phyloP scores from a whole-genome alignment of 441 rosid genomes.

The Dalechampia spathulata region DNA sequence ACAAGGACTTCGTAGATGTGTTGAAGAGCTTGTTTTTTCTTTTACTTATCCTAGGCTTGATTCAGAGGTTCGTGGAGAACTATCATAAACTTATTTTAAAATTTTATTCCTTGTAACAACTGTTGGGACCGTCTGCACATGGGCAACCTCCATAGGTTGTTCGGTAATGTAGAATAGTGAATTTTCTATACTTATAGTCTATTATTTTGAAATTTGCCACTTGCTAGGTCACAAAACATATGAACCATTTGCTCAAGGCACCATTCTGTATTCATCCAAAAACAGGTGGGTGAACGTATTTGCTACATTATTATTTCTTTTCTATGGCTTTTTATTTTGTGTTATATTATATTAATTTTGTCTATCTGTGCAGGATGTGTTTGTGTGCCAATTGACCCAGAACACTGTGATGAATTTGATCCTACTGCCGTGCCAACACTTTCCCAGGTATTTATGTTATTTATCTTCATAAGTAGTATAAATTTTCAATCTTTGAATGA shows the following conservation, averaged over 20 bases:
- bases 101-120: neutral
- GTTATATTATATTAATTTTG: neutral
- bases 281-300: conserved; percentile 43
- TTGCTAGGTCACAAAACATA: conserved; percentile 80
- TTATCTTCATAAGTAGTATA: neutral
- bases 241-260: conserved; percentile 97
- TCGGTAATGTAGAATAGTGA: neutral
- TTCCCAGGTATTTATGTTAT: conserved; percentile 39
- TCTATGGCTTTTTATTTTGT: neutral
- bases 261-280: conserved; percentile 95
- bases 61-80: conserved; percentile 52
- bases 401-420: conserved; percentile 73
- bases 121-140: neutral
- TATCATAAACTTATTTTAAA: neutral
- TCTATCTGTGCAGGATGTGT: conserved; percentile 58
- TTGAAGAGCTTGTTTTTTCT: conserved; percentile 85
- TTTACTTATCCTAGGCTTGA: conserved; percentile 92
- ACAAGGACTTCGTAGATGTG: conserved; percentile 60
- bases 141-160: neutral
- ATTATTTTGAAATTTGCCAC: conserved; percentile 3
- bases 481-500: neutral
- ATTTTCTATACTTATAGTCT: too few species aligned
- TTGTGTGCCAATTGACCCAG: conserved; percentile 88
- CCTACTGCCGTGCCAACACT: conserved; percentile 80
- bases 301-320: neutral